These are phyloP conservation scores for Cystofilobasidium bisporidii DNA, from an alignment of 768 basidiomycete species.

Conservation along the genomic window DNA sequence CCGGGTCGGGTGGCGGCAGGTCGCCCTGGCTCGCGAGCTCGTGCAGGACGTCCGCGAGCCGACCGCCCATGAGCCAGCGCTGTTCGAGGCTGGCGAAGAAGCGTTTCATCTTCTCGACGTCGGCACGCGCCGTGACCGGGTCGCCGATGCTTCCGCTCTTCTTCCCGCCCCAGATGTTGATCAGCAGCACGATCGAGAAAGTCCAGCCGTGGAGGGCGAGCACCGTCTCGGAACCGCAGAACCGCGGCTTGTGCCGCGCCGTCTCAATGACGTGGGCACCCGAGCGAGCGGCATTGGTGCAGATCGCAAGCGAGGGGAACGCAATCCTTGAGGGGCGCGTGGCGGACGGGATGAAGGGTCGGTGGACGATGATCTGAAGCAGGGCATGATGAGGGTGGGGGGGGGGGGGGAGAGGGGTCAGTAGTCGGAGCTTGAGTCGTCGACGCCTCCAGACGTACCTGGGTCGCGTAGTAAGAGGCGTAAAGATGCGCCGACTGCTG, in stretches of 20 bases:
- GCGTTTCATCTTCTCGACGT: neutral
- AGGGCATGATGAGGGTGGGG: neutral
- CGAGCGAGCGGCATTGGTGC: constrained; percentile 71
- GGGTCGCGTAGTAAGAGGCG: constrained; percentile 51
- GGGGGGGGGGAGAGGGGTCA: too few relatives aligned
- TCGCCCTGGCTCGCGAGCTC: neutral
- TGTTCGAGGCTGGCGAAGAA: neutral
- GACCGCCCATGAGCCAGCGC: neutral
- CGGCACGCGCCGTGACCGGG: constrained; percentile 13
- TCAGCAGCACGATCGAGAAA: constrained; percentile 51
- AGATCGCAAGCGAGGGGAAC: constrained; percentile 64
- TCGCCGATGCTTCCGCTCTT: constrained; percentile 40
- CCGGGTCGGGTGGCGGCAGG: neutral
- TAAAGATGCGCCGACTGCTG: constrained; percentile 55
- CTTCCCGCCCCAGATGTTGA: constrained; percentile 59
- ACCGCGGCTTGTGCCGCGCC: constrained; percentile 42
- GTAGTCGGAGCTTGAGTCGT: too few relatives aligned
- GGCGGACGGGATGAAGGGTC: constrained; percentile 63
- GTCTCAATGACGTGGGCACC: constrained; percentile 59
- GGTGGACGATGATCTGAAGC: constrained; percentile 60
- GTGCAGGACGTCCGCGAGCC: neutral
- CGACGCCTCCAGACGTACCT: too few relatives aligned
- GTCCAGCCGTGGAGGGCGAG: constrained; percentile 30
- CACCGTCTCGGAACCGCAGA: neutral
- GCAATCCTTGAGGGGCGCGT: constrained; percentile 47